Evolutionary conservation across 495 filamentous ascomycete genomes (phyloP).

Genomic region (Copromyces sp.): DNA sequence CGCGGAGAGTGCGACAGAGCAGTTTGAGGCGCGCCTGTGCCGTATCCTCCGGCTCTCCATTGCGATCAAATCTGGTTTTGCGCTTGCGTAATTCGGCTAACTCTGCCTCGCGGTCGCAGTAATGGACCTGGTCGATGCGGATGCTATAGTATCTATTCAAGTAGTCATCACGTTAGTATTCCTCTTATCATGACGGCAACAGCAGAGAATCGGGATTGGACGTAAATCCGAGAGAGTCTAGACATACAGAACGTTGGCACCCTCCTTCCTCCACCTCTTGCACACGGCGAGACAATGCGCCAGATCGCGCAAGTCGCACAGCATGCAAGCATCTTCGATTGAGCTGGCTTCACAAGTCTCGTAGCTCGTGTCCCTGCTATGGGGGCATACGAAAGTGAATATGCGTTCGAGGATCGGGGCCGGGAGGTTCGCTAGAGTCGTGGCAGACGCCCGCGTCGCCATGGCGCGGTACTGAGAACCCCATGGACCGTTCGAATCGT

Average conservation of each 20-base stretch:
- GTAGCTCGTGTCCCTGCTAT: constrained; percentile 65
- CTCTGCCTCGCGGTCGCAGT: constrained; percentile 76
- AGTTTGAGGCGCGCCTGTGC: constrained; percentile 64
- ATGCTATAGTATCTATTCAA: constrained; percentile 68
- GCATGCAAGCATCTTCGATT: constrained; percentile 80
- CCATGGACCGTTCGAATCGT: neutral
- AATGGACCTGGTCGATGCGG: constrained; percentile 90
- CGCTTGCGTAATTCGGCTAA: constrained; percentile 68
- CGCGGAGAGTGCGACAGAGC: constrained; percentile 70
- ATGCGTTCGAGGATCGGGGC: constrained; percentile 56
- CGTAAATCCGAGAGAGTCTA: neutral
- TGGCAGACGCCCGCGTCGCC: constrained; percentile 22
- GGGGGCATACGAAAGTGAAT: constrained; percentile 76
- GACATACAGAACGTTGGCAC: constrained; percentile 51
- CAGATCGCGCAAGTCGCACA: constrained; percentile 89
- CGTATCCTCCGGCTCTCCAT: constrained; percentile 68
- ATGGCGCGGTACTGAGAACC: constrained; percentile 4
- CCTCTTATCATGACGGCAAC: neutral
- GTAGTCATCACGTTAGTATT: constrained; percentile 6
- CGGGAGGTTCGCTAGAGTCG: constrained; percentile 41
- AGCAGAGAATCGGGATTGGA: neutral
- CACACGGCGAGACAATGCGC: constrained; percentile 65
- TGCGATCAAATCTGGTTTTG: constrained; percentile 62
- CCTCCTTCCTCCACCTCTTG: constrained; percentile 56
- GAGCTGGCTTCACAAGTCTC: constrained; percentile 73